Evolutionary conservation across 2,329 filamentous ascomycete species (phyloP), one percentile per base, ranked within the genome.

Genomic region (Hypoxylon sp.): DNA sequence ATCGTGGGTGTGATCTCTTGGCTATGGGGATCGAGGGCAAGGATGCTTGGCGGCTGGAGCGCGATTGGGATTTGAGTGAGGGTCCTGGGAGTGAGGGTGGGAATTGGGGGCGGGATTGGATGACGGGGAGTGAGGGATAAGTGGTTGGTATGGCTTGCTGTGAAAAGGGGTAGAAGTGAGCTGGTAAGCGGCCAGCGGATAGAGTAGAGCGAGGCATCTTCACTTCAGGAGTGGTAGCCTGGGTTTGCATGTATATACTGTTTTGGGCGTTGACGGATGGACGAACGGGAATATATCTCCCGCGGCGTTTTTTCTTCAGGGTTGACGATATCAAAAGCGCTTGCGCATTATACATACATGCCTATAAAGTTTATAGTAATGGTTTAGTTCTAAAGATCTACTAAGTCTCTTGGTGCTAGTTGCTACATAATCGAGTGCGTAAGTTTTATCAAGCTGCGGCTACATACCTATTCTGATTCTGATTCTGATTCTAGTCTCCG

Each of bases 1-100:
- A 74, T 53, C 64, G 68, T 12, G 72, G 71, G 29, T 75, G 73
- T 52, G 67, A 71, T 34, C 54, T 73, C 15, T 26, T 67, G 11
- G 58, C 63, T 3, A 36, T 67, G 8, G 68, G 65, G 3, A 63
- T 72, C 23, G 60, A 61, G 34, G 67, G 57, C 31, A 63, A 63
- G 4, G 72, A 74, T 42, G 67, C 65, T 5, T 74, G 72, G 72
- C 52, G 44, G 36, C 62, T 74, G 3, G 63, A 70, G 63, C 68
- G 67, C 40, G 72, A 74, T 38, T 74, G 70, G 70, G 67, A 70
- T 34, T 47, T 59, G 8, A 53, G 15, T 2, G 55, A 67, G 40
- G 48, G 57, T 2, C 45, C 60, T 2, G 67, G 66, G 0, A 49
- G 37, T 7, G 59, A 60, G n/a, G 66, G 67, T 7, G 66, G 67